Evolutionary conservation across 768 basidiomycete genomes (phyloP), one percentile per base, ranked within the genome.

Genomic region (Naganishia antarctica): DNA sequence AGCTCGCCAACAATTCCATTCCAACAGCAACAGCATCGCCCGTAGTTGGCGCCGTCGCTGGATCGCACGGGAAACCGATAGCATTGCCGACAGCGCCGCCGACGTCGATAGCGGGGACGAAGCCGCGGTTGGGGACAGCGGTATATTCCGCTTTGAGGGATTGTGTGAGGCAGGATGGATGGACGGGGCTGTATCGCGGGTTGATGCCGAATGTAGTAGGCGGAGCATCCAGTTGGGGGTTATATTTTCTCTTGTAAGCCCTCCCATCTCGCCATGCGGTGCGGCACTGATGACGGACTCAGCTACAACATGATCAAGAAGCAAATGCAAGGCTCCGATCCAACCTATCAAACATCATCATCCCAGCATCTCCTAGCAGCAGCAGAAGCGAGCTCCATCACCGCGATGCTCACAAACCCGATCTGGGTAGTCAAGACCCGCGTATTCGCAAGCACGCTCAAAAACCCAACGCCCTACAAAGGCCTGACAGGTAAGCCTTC

Each of bases 391-490:
- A 96, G 94, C 97, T 89, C 93, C 13, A 86, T 85, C 18, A 96
- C 93, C 3, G 92, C 96, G 0, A 80, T 98, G 71, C 83, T 96
- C 74, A 99, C 94, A 7, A 98, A 99, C 77, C 96, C 94, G 0
- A 85, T 97, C 70, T 98, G 94, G 94, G 88, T 98, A 15, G 88
- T 98, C 61, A 89, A 94, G 80, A 93, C 96, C 9, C 85, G 96
- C 65, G 92, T 97, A 86, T 99, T 96, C 74, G 91, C 92, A 0
- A 87, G 91, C 0, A 80, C 79, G 11, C 76, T 83, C 29, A 82
- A 83, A 28, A 50, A 62, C 12, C 46, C 61, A 41, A 62, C 48
- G 29, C 34, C 45, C 0, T 62, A 60, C 43, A 44, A 47, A 32
- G 15, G 34, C 37, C 41, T 34, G 15, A 44, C 40, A 37, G 53